A percentile compares a stretch with the other conserved stretches of the same genome.
phyloP scores from a whole-genome alignment of 1,139 yeast species.

The Yamadazyma dushanensis region DNA sequence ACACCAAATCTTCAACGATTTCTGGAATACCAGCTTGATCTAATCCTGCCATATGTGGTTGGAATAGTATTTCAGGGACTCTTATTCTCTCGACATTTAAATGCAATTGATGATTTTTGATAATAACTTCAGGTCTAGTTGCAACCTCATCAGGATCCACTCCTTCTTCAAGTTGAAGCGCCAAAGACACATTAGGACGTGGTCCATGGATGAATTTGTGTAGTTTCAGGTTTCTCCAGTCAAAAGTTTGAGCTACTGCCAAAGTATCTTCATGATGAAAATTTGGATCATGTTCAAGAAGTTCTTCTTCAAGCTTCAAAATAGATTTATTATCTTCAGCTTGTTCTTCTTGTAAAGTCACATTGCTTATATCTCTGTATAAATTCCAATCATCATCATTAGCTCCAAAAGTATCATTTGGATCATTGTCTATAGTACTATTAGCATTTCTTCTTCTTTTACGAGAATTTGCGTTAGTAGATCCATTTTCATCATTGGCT shows the following conservation, averaged over 20 bases:
- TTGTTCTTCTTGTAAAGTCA: slow-evolving; percentile 68
- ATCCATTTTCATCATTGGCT: slow-evolving; percentile 67
- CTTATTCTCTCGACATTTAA: slow-evolving; percentile 87
- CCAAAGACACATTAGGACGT: slow-evolving; percentile 51
- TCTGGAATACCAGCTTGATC: slow-evolving; percentile 94
- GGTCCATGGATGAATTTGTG: slow-evolving; percentile 93
- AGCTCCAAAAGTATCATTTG: slow-evolving; percentile 93
- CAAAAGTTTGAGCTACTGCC: slow-evolving; percentile 69
- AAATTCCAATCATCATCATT: slow-evolving; percentile 96
- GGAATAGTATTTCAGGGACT: slow-evolving; percentile 88
- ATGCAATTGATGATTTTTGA: slow-evolving; percentile 75
- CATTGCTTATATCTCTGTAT: slow-evolving; percentile 79
- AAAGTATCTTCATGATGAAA: slow-evolving; percentile 84
- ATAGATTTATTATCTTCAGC: slow-evolving; percentile 69
- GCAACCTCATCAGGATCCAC: slow-evolving; percentile 45
- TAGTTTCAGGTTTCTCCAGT: slow-evolving; percentile 78
- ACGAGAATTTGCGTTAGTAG: slow-evolving; percentile 37
- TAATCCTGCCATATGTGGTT: slow-evolving; percentile 92
- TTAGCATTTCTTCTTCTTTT: slow-evolving; percentile 55
- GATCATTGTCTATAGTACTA: slow-evolving; percentile 81
- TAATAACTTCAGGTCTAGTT: slow-evolving; percentile 44
- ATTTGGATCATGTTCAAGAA: slow-evolving; percentile 78
- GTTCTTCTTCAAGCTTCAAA: slow-evolving; percentile 65
- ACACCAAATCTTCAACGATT: slow-evolving; percentile 64
- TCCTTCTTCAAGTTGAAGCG: slow-evolving; percentile 48